These are phyloP conservation scores for Suhomyces choctaworum DNA, from an alignment of 1,139 yeast genomes.

Conservation along the genomic window DNA sequence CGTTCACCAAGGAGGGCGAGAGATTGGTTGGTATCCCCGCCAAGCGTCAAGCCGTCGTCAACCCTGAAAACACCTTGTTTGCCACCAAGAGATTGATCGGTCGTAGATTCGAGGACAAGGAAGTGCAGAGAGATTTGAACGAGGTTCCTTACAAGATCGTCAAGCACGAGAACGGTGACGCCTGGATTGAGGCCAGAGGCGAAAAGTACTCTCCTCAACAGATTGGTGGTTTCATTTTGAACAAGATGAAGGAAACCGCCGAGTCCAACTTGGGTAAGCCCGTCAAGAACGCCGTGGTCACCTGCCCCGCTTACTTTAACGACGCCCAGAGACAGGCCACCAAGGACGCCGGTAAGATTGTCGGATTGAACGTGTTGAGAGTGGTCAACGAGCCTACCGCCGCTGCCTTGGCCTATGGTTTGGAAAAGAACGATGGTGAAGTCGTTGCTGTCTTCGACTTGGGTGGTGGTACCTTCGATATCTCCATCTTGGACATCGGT, in stretches of 20 bases:
- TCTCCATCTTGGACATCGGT: constrained; percentile 81
- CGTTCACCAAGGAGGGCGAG: constrained; percentile 91
- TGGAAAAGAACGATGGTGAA: constrained; percentile 77
- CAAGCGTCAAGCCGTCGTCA: constrained; percentile 97
- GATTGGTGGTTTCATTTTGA: constrained; percentile 94
- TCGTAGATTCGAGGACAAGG: constrained; percentile 93
- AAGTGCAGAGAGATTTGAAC: constrained; percentile 94
- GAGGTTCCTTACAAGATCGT: constrained; percentile 97
- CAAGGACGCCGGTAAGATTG: constrained; percentile 97
- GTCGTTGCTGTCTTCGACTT: constrained; percentile 84
- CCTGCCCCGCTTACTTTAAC: constrained; percentile 97
- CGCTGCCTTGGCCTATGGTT: constrained; percentile 96
- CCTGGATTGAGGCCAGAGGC: constrained; percentile 98
- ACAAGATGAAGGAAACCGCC: constrained; percentile 97
- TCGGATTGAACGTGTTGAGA: constrained; percentile 92
- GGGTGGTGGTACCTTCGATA: constrained; percentile 91
- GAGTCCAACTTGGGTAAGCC: constrained; percentile 86
- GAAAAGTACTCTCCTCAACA: constrained; percentile 94
- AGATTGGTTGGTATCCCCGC: constrained; percentile 98
- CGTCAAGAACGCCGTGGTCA: constrained; percentile 86
- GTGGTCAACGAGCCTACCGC: constrained; percentile 99
- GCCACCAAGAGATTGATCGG: constrained; percentile 99
- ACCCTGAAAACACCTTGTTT: constrained; percentile 95
- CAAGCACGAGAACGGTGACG: constrained; percentile 96
- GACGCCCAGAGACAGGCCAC: constrained; percentile 99